Evolutionary conservation across 352 stramenopile species (phyloP), one percentile per base, ranked within the genome.

Genomic region (Achlya hypogyna): DNA sequence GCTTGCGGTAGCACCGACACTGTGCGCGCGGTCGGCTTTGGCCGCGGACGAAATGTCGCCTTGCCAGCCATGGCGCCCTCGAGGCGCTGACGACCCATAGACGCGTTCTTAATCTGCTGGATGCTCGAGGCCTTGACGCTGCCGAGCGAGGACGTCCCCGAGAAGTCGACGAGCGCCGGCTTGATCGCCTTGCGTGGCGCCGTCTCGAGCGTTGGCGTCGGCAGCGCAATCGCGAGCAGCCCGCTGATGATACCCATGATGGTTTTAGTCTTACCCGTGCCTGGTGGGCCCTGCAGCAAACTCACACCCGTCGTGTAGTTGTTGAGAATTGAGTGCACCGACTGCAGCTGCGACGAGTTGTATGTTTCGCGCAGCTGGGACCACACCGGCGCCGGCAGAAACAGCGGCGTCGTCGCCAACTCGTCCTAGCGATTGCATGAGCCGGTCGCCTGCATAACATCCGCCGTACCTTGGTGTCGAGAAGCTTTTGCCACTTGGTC

Each of bases 241-340:
- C 86, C 82, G 49, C 84, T 93, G 1, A 95, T 65, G 8, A 95
- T 42, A 47, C 60, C 86, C 81, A 95, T 88, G 47, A 97, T 93
- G 4, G 91, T 98, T 64, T 94, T 93, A 1, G 94, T 98, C 73
- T 98, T 98, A 34, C 94, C 94, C 20, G 91, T 98, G 64, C 95
- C 95, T 1, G 96, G 96, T 5, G 96, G 96, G 16, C 96, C 96
- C 78, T 99, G 96, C 5, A 99, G 78, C 29, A 95, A 56, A n/a
- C 82, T 93, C 27, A 95, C 82, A 18, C 83, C 86, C 32, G 82
- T 75, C 10, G 68, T 84, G 73, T 95, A 95, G 72, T 95, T 93
- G 74, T 91, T 93, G 5, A 95, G 65, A 25, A 91, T 84, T 45
- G 77, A 93, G 69, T 93, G 83, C 45, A 95, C 88, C 12, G 83